Evolutionary conservation across 805 yeast genomes (phyloP).

Genomic region (Monosporozyma siamensis): DNA sequence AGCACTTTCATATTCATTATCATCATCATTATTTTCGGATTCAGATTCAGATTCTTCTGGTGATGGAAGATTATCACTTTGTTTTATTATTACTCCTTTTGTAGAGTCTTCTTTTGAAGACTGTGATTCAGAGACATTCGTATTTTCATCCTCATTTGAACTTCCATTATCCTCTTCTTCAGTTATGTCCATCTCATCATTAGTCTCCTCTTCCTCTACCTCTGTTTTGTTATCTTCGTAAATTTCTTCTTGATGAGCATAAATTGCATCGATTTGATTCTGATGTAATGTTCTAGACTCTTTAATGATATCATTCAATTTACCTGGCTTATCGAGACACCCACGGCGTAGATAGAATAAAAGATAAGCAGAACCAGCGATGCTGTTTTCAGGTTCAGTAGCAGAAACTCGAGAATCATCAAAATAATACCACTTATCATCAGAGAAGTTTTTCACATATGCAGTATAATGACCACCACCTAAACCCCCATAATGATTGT

Average conservation of each 20-base stretch:
- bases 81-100: constrained; percentile 4
- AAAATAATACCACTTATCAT: constrained; percentile 77
- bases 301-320: constrained; percentile 31
- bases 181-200: constrained; percentile 2
- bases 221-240: constrained; percentile 22
- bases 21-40: constrained; percentile 5
- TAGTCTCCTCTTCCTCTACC: constrained; percentile 11
- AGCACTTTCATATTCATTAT: background rate
- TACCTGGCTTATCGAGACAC: constrained; percentile 31
- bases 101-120: constrained; percentile 2
- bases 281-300: constrained; percentile 34
- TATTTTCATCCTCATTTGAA: too few relatives aligned
- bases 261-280: constrained; percentile 14
- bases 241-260: constrained; percentile 18
- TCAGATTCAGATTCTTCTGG: constrained; percentile 3
- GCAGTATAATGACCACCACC: constrained; percentile 99
- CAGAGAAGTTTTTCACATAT: constrained; percentile 68
- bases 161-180: constrained; percentile 8
- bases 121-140: too few relatives aligned
- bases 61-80: background rate
- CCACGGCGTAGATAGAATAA: constrained; percentile 64
- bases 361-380: constrained; percentile 77
- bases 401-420: constrained; percentile 73
- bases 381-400: constrained; percentile 48
- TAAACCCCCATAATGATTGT: constrained; percentile 89